A percentile compares a stretch with the other conserved stretches of the same genome.
Evolutionary conservation across 257 asterid species (phyloP).

Genomic region (Catharanthus roseus): DNA sequence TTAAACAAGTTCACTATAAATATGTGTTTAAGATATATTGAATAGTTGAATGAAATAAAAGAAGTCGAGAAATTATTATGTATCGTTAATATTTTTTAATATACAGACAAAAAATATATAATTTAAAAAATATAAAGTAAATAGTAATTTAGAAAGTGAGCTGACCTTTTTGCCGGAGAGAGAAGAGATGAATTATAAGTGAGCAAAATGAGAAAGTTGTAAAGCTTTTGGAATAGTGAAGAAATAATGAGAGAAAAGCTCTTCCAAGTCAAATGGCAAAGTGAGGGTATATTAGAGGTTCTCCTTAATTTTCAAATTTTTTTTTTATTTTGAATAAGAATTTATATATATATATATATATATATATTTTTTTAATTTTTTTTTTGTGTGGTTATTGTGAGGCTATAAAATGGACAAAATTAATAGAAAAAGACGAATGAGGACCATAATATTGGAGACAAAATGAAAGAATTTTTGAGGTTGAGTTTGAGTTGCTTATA

Average conservation of each 20-base stretch:
- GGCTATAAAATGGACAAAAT: neutral
- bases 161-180: neutral
- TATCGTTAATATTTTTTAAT: too few species aligned
- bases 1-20: neutral
- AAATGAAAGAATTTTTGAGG: slow-evolving; percentile 9
- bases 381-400: slow-evolving; percentile 12
- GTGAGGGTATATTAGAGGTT: neutral
- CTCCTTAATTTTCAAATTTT: too few species aligned
- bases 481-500: slow-evolving; percentile 2
- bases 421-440: too few species aligned
- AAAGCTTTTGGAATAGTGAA: neutral
- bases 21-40: too few species aligned
- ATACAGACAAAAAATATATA: too few species aligned
- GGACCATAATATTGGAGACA: neutral
- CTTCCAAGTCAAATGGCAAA: too few species aligned
- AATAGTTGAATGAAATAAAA: neutral
- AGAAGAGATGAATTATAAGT: neutral
- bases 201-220: neutral
- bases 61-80: neutral
- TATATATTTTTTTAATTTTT: too few species aligned
- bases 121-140: too few species aligned
- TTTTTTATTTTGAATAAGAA: neutral
- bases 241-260: too few species aligned
- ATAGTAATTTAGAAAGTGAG: neutral
- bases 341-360: too few species aligned